Base-by-base conservation (phyloP, 805 yeast species). In the Kuraishia ogatae region DNA sequence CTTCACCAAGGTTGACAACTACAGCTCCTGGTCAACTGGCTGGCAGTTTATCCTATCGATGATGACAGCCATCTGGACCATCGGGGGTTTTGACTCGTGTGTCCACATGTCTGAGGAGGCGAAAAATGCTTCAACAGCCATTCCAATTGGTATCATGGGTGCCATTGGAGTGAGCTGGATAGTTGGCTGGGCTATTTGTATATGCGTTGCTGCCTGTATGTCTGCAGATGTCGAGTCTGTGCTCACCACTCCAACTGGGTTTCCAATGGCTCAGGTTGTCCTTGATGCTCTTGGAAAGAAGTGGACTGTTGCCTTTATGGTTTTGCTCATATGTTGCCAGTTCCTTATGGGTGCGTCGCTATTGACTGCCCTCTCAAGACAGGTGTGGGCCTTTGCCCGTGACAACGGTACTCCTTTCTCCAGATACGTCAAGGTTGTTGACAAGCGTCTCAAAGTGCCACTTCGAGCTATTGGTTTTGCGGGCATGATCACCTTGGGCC, bases 81-180 rank as follows among this genome's bases (percentile, higher is more conserved):
- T 77, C 60, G 80, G 81, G 39, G 77, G 80, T 0, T 78, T 77
- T 59, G 81, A 78, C 61, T 74, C 80, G 6, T 73, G 77, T 55
- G 76, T 78, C 49, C 82, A 78, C 64, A 75, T 77, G 74, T 70
- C 78, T 7, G 82, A 77, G 62, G 80, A 76, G 58, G 76, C 78
- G 26, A 66, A 65, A 49, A 68, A 74, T 57, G 78, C 81, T 10
- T 66, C 74, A 5, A 65, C 65, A 53, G 70, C 76, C 15, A 73
- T 64, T 24, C 81, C 81, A 17, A 65, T 70, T 51, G 82, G 81
- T n/a, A 76, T 78, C 43, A 64, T 76, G 43, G 79, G 80, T 17
- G 71, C 78, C 26, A 75, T 77, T 50, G 51, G 69, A 6, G 71
- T 68, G 5, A 76, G 81, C 60, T 70, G 73, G 67, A 54, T 71